Percentiles rank a stretch among this genome's conserved stretches.
Evolutionary conservation across 352 stramenopile genomes (phyloP).

Genomic region (Globisporangium orthogonon): DNA sequence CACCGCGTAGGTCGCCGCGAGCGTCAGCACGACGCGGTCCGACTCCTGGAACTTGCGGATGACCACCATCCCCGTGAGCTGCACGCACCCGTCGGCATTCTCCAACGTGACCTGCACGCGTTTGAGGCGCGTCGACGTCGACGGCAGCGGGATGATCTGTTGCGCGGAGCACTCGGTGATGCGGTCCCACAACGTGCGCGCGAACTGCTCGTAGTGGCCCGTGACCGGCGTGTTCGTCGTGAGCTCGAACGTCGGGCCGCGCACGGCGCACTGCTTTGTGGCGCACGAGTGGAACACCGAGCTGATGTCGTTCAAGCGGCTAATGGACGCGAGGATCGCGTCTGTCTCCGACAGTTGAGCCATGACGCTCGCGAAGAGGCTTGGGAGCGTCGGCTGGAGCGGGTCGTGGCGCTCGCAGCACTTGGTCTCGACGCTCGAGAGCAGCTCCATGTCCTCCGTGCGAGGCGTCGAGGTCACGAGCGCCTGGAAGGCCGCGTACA

Average conservation of each 20-base stretch:
- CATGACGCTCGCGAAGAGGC: conserved; percentile 1
- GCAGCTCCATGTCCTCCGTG: neutral
- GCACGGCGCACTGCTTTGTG: conserved; percentile 1
- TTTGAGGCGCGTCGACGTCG: neutral
- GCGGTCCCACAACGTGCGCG: conserved; percentile 1
- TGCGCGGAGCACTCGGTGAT: neutral
- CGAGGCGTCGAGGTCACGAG: neutral
- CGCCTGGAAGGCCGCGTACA: conserved; percentile 23
- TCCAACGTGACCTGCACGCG: neutral
- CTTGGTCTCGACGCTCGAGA: neutral
- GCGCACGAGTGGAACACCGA: conserved; percentile 3
- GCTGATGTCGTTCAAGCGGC: neutral
- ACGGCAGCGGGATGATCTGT: neutral
- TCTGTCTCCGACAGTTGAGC: neutral
- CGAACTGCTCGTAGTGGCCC: neutral
- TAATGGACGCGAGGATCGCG: neutral
- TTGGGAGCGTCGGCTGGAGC: neutral
- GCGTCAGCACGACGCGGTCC: neutral
- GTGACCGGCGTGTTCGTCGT: conserved; percentile 3
- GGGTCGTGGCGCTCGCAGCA: neutral
- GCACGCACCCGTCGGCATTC: neutral
- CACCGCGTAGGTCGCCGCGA: neutral
- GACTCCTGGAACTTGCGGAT: conserved; percentile 1
- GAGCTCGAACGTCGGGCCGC: conserved; percentile 5
- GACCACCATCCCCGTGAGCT: neutral